phyloP scores from a whole-genome alignment of 148 eudicot genomes.

The Fagopyrum homotropicum region DNA sequence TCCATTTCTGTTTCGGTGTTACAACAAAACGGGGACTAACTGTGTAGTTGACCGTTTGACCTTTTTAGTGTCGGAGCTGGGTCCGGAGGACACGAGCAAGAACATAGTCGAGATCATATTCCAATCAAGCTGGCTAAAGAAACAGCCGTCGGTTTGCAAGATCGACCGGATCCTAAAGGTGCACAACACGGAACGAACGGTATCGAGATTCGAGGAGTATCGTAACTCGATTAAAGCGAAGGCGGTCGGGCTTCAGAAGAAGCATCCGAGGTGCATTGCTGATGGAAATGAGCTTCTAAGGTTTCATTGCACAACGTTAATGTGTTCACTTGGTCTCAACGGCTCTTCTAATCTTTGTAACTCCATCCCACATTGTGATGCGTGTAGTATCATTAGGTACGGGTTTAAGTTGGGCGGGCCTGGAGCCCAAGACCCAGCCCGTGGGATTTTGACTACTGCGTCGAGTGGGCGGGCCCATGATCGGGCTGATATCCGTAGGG shows the following conservation, averaged over 20 bases:
- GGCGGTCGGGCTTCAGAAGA: conserved; percentile 32
- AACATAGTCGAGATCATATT: conserved; percentile 98
- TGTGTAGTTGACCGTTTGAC: too few species aligned
- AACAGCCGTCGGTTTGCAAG: conserved; percentile 72
- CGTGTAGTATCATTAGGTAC: conserved; percentile 61
- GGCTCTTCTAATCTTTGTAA: conserved; percentile 77
- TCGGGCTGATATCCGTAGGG: conserved; percentile 16
- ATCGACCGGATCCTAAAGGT: conserved; percentile 85
- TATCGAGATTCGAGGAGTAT: conserved; percentile 73
- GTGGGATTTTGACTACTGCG: conserved; percentile 59
- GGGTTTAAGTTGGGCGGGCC: conserved; percentile 44
- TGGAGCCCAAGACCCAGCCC: too few species aligned
- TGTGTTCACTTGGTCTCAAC: conserved; percentile 71
- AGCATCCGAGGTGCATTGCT: conserved; percentile 78
- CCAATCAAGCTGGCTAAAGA: conserved; percentile 95
- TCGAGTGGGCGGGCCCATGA: conserved; percentile 90
- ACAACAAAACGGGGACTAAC: too few species aligned
- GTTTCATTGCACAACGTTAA: conserved; percentile 71
- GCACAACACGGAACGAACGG: conserved; percentile 71
- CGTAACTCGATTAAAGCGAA: conserved; percentile 68
- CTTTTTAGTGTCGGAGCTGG: conserved; percentile 59
- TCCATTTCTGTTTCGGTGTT: too few species aligned
- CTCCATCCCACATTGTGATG: conserved; percentile 59
- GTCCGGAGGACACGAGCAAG: conserved; percentile 91
- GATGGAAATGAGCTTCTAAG: conserved; percentile 93